Conservation (phyloP, 1,284 basidiomycete genomes). For the Pseudozyma sp. region DNA sequence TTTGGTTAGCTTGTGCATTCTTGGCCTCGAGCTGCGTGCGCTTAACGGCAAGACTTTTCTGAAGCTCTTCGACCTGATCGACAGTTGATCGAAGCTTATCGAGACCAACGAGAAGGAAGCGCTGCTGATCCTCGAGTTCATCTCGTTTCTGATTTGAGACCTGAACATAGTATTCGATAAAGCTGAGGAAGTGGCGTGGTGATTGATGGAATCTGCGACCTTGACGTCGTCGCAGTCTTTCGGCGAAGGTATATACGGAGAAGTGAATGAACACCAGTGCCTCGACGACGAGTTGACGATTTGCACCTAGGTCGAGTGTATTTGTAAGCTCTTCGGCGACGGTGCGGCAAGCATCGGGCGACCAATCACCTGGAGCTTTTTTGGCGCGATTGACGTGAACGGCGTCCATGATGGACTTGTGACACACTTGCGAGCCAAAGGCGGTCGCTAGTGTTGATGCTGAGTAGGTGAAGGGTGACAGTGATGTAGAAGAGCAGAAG, state of each 20-base stretch:
- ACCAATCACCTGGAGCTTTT: conserved; percentile 68
- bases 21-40: conserved; percentile 92
- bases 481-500: background rate
- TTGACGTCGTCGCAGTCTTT: conserved; percentile 87
- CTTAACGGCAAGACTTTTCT: conserved; percentile 94
- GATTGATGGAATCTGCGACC: conserved; percentile 97
- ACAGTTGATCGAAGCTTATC: conserved; percentile 97
- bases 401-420: conserved; percentile 37
- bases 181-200: conserved; percentile 96
- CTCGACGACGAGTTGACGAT: conserved; percentile 77
- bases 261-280: conserved; percentile 92
- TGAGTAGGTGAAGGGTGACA: background rate
- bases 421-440: background rate
- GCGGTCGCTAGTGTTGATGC: background rate
- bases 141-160: conserved; percentile 98
- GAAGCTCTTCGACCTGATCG: conserved; percentile 79
- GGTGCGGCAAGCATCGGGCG: conserved; percentile 66
- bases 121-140: conserved; percentile 97
- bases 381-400: conserved; percentile 43
- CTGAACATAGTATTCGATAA: conserved; percentile 97
- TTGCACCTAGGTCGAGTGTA: conserved; percentile 63
- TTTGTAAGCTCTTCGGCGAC: conserved; percentile 64
- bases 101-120: conserved; percentile 96
- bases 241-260: conserved; percentile 88
- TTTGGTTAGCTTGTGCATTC: conserved; percentile 93